Evolutionary conservation across 805 yeast genomes (phyloP).

Genomic region (Sugiyamaella boreocaroliniensis): DNA sequence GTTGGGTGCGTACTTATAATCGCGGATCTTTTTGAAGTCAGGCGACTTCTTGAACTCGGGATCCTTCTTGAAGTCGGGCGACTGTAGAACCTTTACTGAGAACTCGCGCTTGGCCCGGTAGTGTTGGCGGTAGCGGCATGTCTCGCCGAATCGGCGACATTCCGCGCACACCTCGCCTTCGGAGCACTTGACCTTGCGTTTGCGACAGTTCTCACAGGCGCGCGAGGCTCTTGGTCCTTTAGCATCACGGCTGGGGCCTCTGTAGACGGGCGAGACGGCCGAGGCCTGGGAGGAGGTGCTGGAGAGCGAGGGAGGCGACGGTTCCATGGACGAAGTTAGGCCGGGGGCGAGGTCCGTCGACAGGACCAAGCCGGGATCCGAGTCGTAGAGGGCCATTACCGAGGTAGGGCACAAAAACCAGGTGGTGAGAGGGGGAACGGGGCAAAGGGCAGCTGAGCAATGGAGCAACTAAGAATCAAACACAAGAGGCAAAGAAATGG

Average conservation of each 20-base stretch:
- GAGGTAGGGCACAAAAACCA: background rate
- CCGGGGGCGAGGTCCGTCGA: background rate
- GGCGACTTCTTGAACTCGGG: background rate
- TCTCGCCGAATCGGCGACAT: constrained; percentile 13
- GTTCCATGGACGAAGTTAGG: background rate
- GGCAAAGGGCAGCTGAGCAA: background rate
- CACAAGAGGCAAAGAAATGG: too few species aligned
- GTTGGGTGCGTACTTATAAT: too few species aligned
- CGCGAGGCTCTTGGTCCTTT: constrained; percentile 12
- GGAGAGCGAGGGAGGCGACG: background rate
- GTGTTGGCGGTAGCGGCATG: constrained; percentile 14
- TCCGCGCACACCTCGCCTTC: constrained; percentile 14
- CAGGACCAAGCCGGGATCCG: background rate
- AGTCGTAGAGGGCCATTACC: background rate
- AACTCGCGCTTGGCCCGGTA: constrained; percentile 16
- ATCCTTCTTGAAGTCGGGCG: constrained; percentile 9
- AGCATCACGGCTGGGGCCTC: background rate
- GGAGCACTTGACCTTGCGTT: constrained; percentile 17
- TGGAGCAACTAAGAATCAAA: too few species aligned
- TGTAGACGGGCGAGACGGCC: background rate
- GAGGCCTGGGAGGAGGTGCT: background rate
- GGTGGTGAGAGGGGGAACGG: background rate
- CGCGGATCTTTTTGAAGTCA: too few species aligned
- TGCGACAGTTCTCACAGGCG: constrained; percentile 16
- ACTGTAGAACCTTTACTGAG: constrained; percentile 13